phyloP scores from a whole-genome alignment of 2,329 filamentous ascomycete species.

The Talaromyces amestolkiae region DNA sequence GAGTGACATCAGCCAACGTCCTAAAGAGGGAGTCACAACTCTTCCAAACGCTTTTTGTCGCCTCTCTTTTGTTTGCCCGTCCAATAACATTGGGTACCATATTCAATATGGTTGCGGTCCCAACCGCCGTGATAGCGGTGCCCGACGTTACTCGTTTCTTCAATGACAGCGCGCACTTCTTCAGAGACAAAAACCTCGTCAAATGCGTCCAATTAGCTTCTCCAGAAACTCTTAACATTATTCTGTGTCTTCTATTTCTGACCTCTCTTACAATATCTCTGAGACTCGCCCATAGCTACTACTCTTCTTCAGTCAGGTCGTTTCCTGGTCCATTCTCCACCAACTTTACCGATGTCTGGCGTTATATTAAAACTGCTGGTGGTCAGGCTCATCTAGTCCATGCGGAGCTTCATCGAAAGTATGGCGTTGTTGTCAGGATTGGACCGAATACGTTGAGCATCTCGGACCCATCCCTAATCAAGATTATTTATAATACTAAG shows the following conservation, averaged over 20 bases:
- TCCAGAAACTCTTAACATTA: not conserved
- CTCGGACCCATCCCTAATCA: slow-evolving; percentile 68
- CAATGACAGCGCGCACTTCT: not conserved
- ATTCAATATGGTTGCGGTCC: not conserved
- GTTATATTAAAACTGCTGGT: slow-evolving; percentile 65
- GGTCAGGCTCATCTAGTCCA: slow-evolving; percentile 66
- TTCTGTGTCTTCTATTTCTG: not conserved
- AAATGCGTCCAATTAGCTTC: not conserved
- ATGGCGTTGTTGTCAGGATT: slow-evolving; percentile 71
- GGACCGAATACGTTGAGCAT: slow-evolving; percentile 74
- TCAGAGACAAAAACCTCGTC: not conserved
- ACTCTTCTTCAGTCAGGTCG: slow-evolving; percentile 23
- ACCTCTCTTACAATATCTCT: not conserved
- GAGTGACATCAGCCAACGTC: not conserved
- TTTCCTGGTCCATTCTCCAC: slow-evolving; percentile 72
- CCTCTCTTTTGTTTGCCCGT: not conserved
- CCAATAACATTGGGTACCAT: not conserved
- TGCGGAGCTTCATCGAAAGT: slow-evolving; percentile 63
- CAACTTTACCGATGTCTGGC: slow-evolving; percentile 69
- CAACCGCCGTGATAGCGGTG: not conserved
- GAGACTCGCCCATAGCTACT: slow-evolving; percentile 22
- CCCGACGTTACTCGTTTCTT: not conserved
- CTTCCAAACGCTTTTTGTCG: not conserved
- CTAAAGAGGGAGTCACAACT: not conserved
- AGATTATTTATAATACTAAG: slow-evolving; percentile 74